Evolutionary conservation across 2,329 filamentous ascomycete genomes (phyloP).

Genomic region (Colletotrichum chrysophilum): DNA sequence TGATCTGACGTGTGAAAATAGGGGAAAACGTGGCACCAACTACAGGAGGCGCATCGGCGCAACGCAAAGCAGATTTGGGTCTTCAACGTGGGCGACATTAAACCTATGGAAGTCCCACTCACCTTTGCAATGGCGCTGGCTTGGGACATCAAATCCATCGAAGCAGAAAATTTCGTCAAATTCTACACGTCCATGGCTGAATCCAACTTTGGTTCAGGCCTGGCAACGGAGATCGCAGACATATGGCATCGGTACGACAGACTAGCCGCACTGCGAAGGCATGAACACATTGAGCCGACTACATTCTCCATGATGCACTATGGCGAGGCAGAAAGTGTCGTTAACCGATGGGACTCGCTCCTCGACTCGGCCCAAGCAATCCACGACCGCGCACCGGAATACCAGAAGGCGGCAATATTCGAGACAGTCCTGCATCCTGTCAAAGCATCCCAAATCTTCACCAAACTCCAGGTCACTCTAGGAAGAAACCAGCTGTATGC

Average conservation of each 20-base stretch:
- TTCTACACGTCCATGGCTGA: constrained; percentile 7
- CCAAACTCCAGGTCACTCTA: constrained; percentile 50
- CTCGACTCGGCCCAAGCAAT: constrained; percentile 42
- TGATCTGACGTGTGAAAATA: not conserved
- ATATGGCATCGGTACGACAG: constrained; percentile 59
- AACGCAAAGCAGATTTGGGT: constrained; percentile 62
- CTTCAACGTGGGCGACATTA: constrained; percentile 68
- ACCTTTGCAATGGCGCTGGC: constrained; percentile 62
- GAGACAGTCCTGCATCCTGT: constrained; percentile 66
- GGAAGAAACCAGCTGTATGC: constrained; percentile 60
- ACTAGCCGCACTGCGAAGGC: constrained; percentile 58
- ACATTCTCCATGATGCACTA: constrained; percentile 66
- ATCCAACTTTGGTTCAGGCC: constrained; percentile 46
- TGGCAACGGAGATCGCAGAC: constrained; percentile 50
- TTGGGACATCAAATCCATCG: constrained; percentile 56
- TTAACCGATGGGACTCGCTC: constrained; percentile 41
- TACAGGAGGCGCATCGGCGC: constrained; percentile 56
- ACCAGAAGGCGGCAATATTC: constrained; percentile 59
- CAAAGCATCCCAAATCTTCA: constrained; percentile 60
- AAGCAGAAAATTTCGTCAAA: constrained; percentile 40
- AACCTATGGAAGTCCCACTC: constrained; percentile 61
- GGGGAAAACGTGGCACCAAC: constrained; percentile 52
- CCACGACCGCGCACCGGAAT: constrained; percentile 12
- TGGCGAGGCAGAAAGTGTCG: constrained; percentile 60
- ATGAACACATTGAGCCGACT: constrained; percentile 61